These are phyloP conservation scores for Bipolaris victoriae DNA, from an alignment of 2,329 filamentous ascomycete genomes.

Conservation along the genomic window DNA sequence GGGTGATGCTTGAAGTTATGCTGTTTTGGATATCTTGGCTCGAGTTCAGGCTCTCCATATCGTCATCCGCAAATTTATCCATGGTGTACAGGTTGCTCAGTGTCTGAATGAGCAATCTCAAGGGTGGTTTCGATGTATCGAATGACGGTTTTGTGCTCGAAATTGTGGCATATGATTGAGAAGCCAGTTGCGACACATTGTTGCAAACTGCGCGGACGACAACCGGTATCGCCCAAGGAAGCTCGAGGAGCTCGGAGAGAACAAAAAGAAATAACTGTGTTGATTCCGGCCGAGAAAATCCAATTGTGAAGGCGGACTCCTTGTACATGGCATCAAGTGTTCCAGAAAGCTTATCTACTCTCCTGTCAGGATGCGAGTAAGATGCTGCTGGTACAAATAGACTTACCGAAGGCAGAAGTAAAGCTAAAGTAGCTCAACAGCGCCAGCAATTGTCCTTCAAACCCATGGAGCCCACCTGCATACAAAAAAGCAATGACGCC, in stretches of 20 bases:
- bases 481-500: not conserved
- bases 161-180: not conserved
- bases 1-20: not conserved
- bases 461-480: not conserved
- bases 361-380: not conserved
- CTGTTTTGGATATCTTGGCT: not conserved
- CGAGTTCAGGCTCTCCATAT: not conserved
- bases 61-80: not conserved
- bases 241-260: not conserved
- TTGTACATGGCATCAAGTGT: not conserved
- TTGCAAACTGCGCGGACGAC: not conserved
- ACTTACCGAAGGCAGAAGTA: constrained; percentile 2
- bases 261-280: not conserved
- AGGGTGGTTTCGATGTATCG: not conserved
- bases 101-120: not conserved
- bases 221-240: not conserved
- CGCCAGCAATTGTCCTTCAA: constrained; percentile 1
- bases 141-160: not conserved
- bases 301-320: not conserved
- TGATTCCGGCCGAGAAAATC: not conserved
- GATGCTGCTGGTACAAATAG: not conserved
- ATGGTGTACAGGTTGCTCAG: not conserved
- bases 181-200: not conserved
- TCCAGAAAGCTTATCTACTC: not conserved
- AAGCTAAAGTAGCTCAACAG: constrained; percentile 10